These are phyloP conservation scores for Phaseolus coccineus DNA, from an alignment of 331 rosid species.

Conservation along the genomic window DNA sequence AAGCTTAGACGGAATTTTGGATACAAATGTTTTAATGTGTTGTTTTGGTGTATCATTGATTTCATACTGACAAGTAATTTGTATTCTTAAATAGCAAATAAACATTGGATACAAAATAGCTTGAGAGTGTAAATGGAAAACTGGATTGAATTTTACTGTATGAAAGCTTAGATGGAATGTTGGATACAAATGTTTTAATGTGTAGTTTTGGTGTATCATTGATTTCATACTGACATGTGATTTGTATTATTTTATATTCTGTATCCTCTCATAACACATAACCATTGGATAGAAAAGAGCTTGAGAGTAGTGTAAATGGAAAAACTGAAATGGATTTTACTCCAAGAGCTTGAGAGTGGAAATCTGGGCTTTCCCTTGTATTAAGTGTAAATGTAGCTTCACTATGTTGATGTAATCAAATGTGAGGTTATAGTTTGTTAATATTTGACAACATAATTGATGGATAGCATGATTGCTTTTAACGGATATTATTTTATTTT, in stretches of 20 bases:
- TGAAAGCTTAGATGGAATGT: neutral
- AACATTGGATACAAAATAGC: constrained; percentile 9
- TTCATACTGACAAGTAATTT: constrained; percentile 15
- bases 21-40: neutral
- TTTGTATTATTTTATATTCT: neutral
- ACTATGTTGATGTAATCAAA: constrained; percentile 26
- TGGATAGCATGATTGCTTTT: constrained; percentile 42
- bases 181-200: constrained; percentile 8
- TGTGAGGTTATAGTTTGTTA: neutral
- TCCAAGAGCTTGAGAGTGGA: constrained; percentile 11
- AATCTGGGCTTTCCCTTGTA: constrained; percentile 16
- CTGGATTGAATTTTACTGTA: constrained; percentile 11
- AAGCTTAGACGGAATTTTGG: neutral
- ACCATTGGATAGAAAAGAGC: constrained; percentile 10
- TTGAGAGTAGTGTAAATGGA: neutral
- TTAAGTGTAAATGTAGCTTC: constrained; percentile 11
- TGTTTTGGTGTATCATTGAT: constrained; percentile 11
- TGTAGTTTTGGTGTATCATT: constrained; percentile 1
- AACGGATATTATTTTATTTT: constrained; percentile 55
- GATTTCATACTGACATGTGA: constrained; percentile 15
- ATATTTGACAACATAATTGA: constrained; percentile 35
- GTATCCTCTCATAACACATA: constrained; percentile 17
- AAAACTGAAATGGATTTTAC: constrained; percentile 9
- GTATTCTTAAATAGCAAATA: constrained; percentile 23
- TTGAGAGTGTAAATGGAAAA: neutral